These are phyloP conservation scores for Sanghuangporus baumii DNA, from an alignment of 1,284 basidiomycete genomes.

Conservation along the genomic window DNA sequence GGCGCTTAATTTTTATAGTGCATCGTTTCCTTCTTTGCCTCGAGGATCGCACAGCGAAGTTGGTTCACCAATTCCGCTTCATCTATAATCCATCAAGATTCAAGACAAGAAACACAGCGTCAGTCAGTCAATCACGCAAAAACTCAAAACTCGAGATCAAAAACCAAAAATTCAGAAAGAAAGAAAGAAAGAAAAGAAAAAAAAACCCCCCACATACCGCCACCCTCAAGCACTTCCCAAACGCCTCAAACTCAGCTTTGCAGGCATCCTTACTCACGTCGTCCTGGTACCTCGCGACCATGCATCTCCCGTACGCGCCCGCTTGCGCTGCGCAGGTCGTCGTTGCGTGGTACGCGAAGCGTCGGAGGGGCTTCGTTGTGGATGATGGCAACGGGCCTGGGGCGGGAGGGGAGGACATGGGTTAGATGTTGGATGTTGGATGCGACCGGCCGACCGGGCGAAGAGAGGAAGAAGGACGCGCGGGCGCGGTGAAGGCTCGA, in stretches of 20 bases:
- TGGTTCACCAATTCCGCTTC: conserved; percentile 54
- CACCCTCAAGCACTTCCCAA: conserved; percentile 66
- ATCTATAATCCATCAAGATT: conserved; percentile 42
- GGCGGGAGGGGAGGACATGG: background rate
- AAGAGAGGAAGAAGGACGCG: too few relatives aligned
- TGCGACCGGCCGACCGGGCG: too few relatives aligned
- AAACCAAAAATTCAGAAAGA: too few relatives aligned
- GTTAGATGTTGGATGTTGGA: too few relatives aligned
- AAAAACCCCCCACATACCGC: conserved; percentile 46
- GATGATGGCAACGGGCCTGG: too few relatives aligned
- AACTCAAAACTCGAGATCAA: too few relatives aligned
- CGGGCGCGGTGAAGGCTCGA: too few relatives aligned
- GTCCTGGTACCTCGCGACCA: conserved; percentile 70
- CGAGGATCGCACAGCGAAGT: background rate
- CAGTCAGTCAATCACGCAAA: background rate
- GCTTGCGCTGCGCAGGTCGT: conserved; percentile 67
- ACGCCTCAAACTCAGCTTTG: conserved; percentile 70
- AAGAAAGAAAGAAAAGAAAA: background rate
- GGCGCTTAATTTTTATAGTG: background rate
- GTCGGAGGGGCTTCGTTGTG: conserved; percentile 45
- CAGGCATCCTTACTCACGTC: conserved; percentile 66
- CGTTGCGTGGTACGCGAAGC: conserved; percentile 62
- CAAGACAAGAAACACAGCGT: background rate
- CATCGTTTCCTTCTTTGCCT: background rate
- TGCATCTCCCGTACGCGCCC: conserved; percentile 72